phyloP scores from a whole-genome alignment of 208 protist genomes.

The Polymyxa betae region DNA sequence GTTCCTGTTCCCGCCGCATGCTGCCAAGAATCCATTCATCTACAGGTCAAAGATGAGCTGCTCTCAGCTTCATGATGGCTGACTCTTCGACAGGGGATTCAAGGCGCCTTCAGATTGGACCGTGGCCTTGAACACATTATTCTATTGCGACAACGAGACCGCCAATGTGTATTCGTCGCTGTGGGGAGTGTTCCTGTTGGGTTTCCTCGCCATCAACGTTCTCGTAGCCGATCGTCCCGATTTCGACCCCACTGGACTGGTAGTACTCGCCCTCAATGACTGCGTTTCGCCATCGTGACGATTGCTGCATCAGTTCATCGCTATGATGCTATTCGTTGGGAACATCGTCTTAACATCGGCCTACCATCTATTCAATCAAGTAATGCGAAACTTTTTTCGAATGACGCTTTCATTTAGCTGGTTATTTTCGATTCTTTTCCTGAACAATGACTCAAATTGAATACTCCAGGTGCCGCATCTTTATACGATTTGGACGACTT shows the following conservation, averaged over 20 bases:
- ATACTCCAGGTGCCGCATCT: neutral
- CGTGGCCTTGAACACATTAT: constrained; percentile 28
- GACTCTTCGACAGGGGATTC: neutral
- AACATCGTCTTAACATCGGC: constrained; percentile 38
- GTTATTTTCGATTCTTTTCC: neutral
- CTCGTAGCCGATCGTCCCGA: neutral
- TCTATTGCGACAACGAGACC: constrained; percentile 46
- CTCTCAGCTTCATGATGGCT: neutral
- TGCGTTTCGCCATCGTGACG: neutral
- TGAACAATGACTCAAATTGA: neutral
- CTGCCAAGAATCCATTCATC: constrained; percentile 49
- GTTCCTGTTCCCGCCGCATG: constrained; percentile 47
- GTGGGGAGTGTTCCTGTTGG: neutral
- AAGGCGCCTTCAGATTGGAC: neutral
- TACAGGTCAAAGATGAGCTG: no score
- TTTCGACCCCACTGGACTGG: constrained; percentile 31
- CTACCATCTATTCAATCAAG: constrained; percentile 52
- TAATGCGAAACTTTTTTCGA: no score
- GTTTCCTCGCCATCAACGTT: neutral
- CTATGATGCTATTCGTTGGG: constrained; percentile 6
- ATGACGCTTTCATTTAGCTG: no score
- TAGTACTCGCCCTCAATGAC: neutral
- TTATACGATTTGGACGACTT: neutral
- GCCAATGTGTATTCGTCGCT: constrained; percentile 52
- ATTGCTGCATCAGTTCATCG: neutral